Conservation (phyloP, 108 stramenopile genomes). For the Poteriospumella lacustris region DNA sequence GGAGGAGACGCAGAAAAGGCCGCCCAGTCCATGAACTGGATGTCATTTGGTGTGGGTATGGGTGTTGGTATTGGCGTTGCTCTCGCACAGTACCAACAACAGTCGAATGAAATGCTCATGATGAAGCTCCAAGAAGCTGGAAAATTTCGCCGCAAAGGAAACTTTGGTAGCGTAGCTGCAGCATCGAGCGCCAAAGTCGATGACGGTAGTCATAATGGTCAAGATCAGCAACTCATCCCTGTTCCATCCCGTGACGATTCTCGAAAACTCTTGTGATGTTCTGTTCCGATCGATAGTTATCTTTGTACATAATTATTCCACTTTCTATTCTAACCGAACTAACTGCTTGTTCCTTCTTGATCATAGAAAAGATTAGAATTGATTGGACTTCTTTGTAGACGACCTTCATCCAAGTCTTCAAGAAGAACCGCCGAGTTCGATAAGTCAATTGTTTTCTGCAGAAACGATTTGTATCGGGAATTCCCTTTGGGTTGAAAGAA, state of each 20-base stretch:
- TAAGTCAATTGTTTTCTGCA: too few relatives aligned
- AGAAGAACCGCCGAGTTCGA: too few relatives aligned
- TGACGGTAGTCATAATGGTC: not conserved
- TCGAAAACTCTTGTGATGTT: too few relatives aligned
- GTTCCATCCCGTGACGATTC: too few relatives aligned
- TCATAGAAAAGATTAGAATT: too few relatives aligned
- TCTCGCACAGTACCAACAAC: not conserved
- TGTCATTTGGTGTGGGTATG: constrained; percentile 11
- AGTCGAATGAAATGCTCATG: not conserved
- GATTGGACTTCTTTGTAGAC: too few relatives aligned
- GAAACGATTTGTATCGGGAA: too few relatives aligned
- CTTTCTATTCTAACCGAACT: too few relatives aligned
- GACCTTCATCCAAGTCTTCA: too few relatives aligned
- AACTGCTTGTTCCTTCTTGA: too few relatives aligned
- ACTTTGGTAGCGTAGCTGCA: not conserved
- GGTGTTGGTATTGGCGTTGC: not conserved
- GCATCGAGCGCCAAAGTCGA: not conserved
- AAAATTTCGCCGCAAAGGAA: not conserved
- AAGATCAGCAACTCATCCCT: not conserved
- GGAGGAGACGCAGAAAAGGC: not conserved
- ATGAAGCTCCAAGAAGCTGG: not conserved
- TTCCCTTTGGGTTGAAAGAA: not conserved
- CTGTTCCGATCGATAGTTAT: too few relatives aligned
- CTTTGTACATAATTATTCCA: too few relatives aligned
- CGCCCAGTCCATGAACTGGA: not conserved